Evolutionary conservation across 257 asterid genomes (phyloP).

Genomic region (Apocynum venetum): DNA sequence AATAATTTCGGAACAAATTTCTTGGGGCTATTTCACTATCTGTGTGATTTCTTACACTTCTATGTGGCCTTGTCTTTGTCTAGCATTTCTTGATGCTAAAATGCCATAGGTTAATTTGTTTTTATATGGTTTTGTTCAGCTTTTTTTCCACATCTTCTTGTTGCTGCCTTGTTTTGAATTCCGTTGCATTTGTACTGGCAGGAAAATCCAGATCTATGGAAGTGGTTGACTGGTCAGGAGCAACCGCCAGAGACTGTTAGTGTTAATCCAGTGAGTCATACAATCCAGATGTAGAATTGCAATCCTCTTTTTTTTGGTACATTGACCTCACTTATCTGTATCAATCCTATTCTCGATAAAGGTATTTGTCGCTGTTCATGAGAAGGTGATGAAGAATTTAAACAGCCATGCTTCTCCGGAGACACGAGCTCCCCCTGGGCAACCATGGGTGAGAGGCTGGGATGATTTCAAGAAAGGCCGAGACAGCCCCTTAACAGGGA

Average conservation of each 20-base stretch:
- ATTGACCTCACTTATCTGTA: background rate
- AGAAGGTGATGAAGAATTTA: slow-evolving; percentile 62
- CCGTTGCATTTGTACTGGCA: slow-evolving; percentile 27
- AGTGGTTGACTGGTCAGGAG: slow-evolving; percentile 86
- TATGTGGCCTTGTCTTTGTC: background rate
- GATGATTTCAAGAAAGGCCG: slow-evolving; percentile 82
- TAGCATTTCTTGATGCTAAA: background rate
- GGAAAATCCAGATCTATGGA: slow-evolving; percentile 98
- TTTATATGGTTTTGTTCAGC: background rate
- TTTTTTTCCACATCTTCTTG: background rate
- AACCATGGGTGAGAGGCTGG: slow-evolving; percentile 96
- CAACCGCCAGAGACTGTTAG: slow-evolving; percentile 72
- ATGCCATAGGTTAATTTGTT: background rate
- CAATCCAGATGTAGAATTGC: slow-evolving; percentile 6
- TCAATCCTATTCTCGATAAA: slow-evolving; percentile 10
- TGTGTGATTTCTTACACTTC: background rate
- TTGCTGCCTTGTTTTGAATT: background rate
- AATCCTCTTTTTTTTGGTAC: background rate
- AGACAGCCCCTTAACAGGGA: slow-evolving; percentile 64
- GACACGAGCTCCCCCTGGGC: slow-evolving; percentile 74
- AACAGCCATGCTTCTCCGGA: slow-evolving; percentile 67
- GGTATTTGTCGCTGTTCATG: slow-evolving; percentile 67
- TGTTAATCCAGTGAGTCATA: slow-evolving; percentile 59
- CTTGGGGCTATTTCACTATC: background rate
- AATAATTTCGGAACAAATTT: background rate